Evolutionary conservation across 2,329 filamentous ascomycete genomes (phyloP), one percentile per base, ranked within the genome.

Genomic region (Aspergillus fischeri): DNA sequence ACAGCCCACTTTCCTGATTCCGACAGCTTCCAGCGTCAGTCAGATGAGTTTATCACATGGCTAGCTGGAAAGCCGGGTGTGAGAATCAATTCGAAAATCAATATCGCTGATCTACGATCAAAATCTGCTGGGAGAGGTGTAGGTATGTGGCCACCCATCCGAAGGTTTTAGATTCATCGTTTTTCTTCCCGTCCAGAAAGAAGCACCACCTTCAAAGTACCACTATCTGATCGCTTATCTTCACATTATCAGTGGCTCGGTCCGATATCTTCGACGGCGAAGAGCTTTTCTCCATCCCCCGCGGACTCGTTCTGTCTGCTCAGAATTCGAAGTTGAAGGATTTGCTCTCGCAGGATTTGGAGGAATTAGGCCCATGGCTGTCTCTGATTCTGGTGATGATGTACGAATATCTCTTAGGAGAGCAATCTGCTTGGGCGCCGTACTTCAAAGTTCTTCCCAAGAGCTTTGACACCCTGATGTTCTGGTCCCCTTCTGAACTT

Each of bases 381-480:
- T 82, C 82, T 6, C 75, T 88, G 27, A 95, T 96, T 60, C 80
- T 96, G 21, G 83, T 89, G 60, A 86, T 96, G 83, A 83, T 95
- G 52, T 90, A 91, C 73, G 91, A 96, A 75, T 79, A 81, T 60
- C 81, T 86, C 72, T 71, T 77, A 51, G 78, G 86, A 73, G 51
- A 77, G 65, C 59, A 75, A 1, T 95, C 91, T 1, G 76, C 75
- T 8, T 96, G 92, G 92, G 84, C 85, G 62, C 81, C 86, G 0
- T 96, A 96, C 73, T 86, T 96, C 63, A 81, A 86, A 56, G 79
- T 96, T 21, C 80, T 96, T 4, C 91, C 91, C 2, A 70, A 70
- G 53, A 67, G 76, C 1, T 96, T 96, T 68, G 85, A 94, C 71
- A 95, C 91, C 2, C 82, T 93, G 62, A 96, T 97, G 89, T 96